These are phyloP conservation scores for Leucoagaricus sp. DNA, from an alignment of 1,284 basidiomycete species.

Conservation along the genomic window DNA sequence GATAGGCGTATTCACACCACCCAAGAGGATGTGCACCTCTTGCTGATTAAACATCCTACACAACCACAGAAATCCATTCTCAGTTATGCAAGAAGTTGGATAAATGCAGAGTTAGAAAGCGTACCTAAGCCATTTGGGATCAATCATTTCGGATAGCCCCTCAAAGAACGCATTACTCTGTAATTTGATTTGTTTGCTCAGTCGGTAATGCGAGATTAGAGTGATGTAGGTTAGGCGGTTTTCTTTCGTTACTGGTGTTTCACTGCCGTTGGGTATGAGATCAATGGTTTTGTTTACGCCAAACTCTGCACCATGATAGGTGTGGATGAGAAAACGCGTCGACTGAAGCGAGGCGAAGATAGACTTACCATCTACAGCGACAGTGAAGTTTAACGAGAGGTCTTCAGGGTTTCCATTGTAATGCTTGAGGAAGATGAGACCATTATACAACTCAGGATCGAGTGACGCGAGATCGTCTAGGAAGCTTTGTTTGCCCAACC, in stretches of 20 bases:
- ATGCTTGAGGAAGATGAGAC: constrained; percentile 91
- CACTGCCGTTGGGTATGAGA: constrained; percentile 82
- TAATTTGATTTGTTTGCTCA: constrained; percentile 85
- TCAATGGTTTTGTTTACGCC: constrained; percentile 81
- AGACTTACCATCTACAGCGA: constrained; percentile 78
- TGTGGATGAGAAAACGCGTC: background rate
- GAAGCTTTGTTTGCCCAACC: constrained; percentile 87
- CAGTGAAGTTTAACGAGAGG: constrained; percentile 90
- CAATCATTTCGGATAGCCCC: constrained; percentile 87
- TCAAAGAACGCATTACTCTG: constrained; percentile 89
- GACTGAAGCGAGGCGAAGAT: background rate
- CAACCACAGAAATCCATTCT: background rate
- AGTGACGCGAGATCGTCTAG: constrained; percentile 89
- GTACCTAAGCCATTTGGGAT: constrained; percentile 85
- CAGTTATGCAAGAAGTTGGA: background rate
- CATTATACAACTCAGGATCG: constrained; percentile 93
- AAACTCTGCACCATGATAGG: constrained; percentile 60
- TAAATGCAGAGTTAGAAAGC: constrained; percentile 24
- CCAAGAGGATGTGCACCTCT: constrained; percentile 85
- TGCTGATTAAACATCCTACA: constrained; percentile 92
- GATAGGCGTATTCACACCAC: constrained; percentile 81
- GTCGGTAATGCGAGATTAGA: constrained; percentile 85
- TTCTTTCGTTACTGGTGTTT: constrained; percentile 86
- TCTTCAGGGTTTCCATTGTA: constrained; percentile 90
- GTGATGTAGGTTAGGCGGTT: constrained; percentile 93